Base-by-base conservation (phyloP, 495 filamentous ascomycete genomes). In the Penicillium flavigenum region DNA sequence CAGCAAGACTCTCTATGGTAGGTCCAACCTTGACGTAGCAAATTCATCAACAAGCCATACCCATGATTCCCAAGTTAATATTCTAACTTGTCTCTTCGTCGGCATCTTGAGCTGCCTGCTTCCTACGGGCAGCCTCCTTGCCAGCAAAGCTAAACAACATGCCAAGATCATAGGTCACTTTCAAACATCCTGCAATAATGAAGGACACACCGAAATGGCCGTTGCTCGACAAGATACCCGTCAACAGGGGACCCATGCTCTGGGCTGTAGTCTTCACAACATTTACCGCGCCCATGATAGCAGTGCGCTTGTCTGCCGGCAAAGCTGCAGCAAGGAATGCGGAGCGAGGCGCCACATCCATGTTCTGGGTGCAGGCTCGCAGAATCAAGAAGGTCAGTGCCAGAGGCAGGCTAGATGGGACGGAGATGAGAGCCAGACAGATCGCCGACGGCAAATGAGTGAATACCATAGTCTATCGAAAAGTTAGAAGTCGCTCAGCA, bases 291-390 rank as follows among this genome's bases (percentile, higher is more conserved):
- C 87, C 86, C 86, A 91, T 86, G 20, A 90, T 83, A 2, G 88
- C 88, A 3, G 91, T 96, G 16, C 90, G 81, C 69, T 93, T 90
- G 55, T 82, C 80, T 0, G 87, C 81, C 36, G 85, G 81, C 14
- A 93, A 79, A 0, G 86, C 84, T 0, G 85, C 83, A 0, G 90
- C 86, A 10, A 94, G 78, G 70, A 95, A 94, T 0, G 91, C 90
- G 0, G 87, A 82, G 3, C 90, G 82, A 0, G 91, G 91, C 0
- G 88, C 89, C 57, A 88, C 83, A 63, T 96, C 91, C 90, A 94
- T 94, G 61, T 79, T 87, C 62, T 87, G 84, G 10, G 85, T 77
- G 39, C 83, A 83, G 0, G 88, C 80, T 11, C 91, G 82, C n/a
- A 93, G 72, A 29, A 91, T 72, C 14, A 92, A 74, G 43, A 92